Percentiles rank a stretch among this genome's conserved stretches.
Conservation (phyloP, 2,329 filamentous ascomycete genomes). For the Dactylellina parvicollis region DNA sequence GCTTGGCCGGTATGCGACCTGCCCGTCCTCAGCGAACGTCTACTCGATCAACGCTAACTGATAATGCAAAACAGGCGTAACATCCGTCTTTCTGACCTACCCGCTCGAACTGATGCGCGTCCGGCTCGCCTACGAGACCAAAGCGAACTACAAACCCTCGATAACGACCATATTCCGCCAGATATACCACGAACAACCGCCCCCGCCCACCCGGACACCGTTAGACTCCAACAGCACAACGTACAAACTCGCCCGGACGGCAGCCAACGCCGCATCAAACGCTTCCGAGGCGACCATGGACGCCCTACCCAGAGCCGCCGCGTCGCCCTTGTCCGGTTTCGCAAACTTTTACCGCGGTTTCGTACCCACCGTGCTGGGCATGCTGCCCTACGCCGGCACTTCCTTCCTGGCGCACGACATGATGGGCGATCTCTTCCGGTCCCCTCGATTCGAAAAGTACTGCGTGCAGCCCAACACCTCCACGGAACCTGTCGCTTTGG, state of each 20-base stretch:
- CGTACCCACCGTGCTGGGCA: constrained; percentile 85
- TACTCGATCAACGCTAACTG: constrained; percentile 57
- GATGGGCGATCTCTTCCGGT: constrained; percentile 82
- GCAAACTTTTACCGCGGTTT: constrained; percentile 97
- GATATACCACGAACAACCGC: constrained; percentile 78
- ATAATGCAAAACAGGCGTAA: constrained; percentile 71
- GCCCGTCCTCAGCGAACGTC: neutral
- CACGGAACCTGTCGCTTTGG: neutral
- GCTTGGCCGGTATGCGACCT: constrained; percentile 66
- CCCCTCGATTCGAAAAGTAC: constrained; percentile 72
- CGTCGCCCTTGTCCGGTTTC: constrained; percentile 72
- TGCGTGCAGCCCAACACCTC: constrained; percentile 75
- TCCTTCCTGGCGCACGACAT: constrained; percentile 97
- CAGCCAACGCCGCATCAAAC: constrained; percentile 59
- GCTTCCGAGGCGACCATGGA: constrained; percentile 64
- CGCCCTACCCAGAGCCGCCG: constrained; percentile 59
- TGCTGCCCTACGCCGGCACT: constrained; percentile 95
- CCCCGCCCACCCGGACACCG: constrained; percentile 62
- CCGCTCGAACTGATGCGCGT: constrained; percentile 93
- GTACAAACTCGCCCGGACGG: constrained; percentile 43
- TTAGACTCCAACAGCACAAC: constrained; percentile 53
- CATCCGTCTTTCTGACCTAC: constrained; percentile 95
- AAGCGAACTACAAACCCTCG: constrained; percentile 74
- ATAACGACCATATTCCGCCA: constrained; percentile 80
- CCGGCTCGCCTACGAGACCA: constrained; percentile 93